phyloP scores from a whole-genome alignment of 139 green algal genomes.

The Edaphochlamys debaryana region DNA sequence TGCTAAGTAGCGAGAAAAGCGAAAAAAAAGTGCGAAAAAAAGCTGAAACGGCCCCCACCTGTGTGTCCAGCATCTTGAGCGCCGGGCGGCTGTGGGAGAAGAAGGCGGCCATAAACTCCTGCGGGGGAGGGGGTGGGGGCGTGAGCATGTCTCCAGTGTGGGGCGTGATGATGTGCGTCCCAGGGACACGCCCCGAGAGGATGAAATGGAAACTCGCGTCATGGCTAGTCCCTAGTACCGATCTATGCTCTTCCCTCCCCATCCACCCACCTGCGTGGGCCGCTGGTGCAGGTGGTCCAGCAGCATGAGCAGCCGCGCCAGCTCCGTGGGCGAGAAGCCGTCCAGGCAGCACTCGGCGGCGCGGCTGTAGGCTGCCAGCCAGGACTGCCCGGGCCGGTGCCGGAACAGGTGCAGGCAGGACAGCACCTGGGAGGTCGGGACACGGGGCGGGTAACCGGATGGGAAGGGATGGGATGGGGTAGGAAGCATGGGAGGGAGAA shows the following conservation, averaged over 20 bases:
- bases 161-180: too few relatives aligned
- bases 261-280: too few relatives aligned
- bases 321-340: conserved; percentile 11
- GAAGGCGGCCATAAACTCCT: conserved; percentile 26
- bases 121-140: too few relatives aligned
- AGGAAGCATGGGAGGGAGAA: background rate
- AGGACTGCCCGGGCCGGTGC: conserved; percentile 23
- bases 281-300: conserved; percentile 41
- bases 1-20: too few relatives aligned
- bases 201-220: too few relatives aligned
- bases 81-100: conserved; percentile 6
- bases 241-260: too few relatives aligned
- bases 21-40: too few relatives aligned
- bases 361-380: conserved; percentile 12
- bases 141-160: too few relatives aligned
- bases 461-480: background rate
- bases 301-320: conserved; percentile 34
- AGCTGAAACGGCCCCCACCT: too few relatives aligned
- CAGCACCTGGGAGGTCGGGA: conserved; percentile 23
- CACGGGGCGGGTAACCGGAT: background rate
- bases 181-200: too few relatives aligned
- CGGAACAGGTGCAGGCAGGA: conserved; percentile 39
- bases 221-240: too few relatives aligned
- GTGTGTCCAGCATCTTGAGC: conserved; percentile 12
- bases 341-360: conserved; percentile 5